A percentile compares a stretch with the other conserved stretches of the same genome.
Evolutionary conservation across 306 rosid genomes (phyloP).

Genomic region (Citrullus mucosospermus): DNA sequence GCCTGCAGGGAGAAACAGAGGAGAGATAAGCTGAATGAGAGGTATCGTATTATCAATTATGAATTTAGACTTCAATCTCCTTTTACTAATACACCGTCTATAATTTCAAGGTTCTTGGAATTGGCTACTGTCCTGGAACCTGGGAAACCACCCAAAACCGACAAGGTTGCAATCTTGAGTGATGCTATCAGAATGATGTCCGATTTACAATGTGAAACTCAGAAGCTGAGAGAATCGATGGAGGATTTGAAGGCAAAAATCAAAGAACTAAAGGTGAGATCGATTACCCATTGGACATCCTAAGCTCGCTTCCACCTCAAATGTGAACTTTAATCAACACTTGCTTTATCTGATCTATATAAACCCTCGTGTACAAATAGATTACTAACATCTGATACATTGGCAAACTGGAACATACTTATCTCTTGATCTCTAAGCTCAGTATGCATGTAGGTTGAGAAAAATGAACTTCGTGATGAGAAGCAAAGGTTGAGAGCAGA

Average conservation of each 20-base stretch:
- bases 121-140: conserved; percentile 62
- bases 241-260: conserved; percentile 35
- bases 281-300: neutral
- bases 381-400: neutral
- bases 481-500: conserved; percentile 67
- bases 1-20: conserved; percentile 73
- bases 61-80: conserved; percentile 1
- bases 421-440: conserved; percentile 4
- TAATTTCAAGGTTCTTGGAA: conserved; percentile 44
- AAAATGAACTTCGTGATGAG: conserved; percentile 68
- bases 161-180: conserved; percentile 52
- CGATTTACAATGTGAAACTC: conserved; percentile 44
- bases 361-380: neutral
- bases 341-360: neutral
- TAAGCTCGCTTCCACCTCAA: neutral
- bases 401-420: neutral
- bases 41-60: conserved; percentile 21
- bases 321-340: neutral
- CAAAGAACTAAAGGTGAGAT: conserved; percentile 64
- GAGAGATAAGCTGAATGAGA: conserved; percentile 64
- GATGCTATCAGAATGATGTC: conserved; percentile 56
- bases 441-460: conserved; percentile 43
- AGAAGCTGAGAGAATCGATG: conserved; percentile 46
- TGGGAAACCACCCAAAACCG: conserved; percentile 61
- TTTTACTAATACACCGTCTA: conserved; percentile 14